Evolutionary conservation across 2,329 filamentous ascomycete genomes (phyloP).

Genomic region (Colletotrichum chrysophilum): DNA sequence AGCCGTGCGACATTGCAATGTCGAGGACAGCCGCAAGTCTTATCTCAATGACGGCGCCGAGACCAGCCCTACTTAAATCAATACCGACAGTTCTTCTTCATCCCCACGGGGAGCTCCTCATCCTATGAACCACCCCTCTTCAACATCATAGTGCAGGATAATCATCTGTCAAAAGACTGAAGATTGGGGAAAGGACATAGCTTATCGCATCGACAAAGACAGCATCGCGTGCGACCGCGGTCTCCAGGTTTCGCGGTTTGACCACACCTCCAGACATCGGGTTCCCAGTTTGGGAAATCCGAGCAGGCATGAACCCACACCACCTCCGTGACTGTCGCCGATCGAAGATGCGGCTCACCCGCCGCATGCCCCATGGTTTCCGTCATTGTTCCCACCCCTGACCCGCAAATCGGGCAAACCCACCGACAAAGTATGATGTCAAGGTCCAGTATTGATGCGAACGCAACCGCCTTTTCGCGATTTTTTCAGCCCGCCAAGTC

Average conservation of each 20-base stretch:
- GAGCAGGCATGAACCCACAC: neutral
- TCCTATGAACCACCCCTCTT: neutral
- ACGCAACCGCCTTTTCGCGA: neutral
- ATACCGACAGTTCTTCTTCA: neutral
- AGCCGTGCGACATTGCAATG: fast-evolving
- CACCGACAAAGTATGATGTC: conserved; percentile 2
- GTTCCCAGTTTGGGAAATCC: neutral
- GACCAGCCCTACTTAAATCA: neutral
- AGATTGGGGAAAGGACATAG: neutral
- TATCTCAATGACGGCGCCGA: neutral
- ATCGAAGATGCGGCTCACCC: neutral
- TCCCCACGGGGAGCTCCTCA: neutral
- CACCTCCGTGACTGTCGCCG: neutral
- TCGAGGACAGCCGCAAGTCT: neutral
- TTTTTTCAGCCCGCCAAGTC: neutral
- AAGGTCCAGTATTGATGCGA: neutral
- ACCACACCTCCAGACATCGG: neutral
- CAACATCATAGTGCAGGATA: neutral
- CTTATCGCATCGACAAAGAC: neutral
- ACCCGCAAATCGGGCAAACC: conserved; percentile 1
- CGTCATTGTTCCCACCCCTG: conserved; percentile 16
- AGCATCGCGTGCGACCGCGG: neutral
- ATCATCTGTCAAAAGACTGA: neutral
- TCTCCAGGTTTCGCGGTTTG: neutral
- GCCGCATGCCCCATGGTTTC: conserved; percentile 4